Conservation (phyloP, 495 filamentous ascomycete genomes). For the Hyaloscypha hepaticicola region DNA sequence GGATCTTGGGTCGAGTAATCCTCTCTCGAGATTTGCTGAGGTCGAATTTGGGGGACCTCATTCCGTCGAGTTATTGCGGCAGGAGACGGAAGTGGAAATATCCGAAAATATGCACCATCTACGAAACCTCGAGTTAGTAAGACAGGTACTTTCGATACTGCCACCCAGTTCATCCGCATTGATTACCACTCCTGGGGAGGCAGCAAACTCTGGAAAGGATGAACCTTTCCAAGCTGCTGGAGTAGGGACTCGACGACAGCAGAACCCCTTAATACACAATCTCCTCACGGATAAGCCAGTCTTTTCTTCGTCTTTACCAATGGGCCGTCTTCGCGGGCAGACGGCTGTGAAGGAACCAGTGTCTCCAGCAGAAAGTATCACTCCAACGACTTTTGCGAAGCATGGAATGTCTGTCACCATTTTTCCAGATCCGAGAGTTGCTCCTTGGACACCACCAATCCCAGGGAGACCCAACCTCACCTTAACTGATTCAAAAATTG, state of each 20-base stretch:
- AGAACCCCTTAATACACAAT: slow-evolving; percentile 95
- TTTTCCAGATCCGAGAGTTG: slow-evolving; percentile 63
- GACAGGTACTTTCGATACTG: slow-evolving; percentile 68
- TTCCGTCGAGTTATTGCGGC: neutral
- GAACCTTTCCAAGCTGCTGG: slow-evolving; percentile 49
- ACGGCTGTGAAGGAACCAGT: slow-evolving; percentile 20
- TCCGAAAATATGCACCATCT: slow-evolving; percentile 47
- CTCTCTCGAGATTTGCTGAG: slow-evolving; percentile 47
- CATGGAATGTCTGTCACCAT: slow-evolving; percentile 86
- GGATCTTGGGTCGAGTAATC: slow-evolving; percentile 41
- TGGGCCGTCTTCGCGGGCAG: slow-evolving; percentile 50
- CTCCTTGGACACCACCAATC: slow-evolving; percentile 64
- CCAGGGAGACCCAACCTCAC: slow-evolving; percentile 51
- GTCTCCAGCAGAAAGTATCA: slow-evolving; percentile 29
- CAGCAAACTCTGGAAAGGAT: slow-evolving; percentile 59
- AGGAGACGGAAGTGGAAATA: neutral
- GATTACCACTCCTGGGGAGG: slow-evolving; percentile 82
- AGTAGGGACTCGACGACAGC: slow-evolving; percentile 70
- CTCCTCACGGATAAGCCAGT: slow-evolving; percentile 93
- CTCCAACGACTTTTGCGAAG: slow-evolving; percentile 80
- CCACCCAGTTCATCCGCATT: slow-evolving; percentile 83
- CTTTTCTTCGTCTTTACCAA: slow-evolving; percentile 85
- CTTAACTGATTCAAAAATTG: slow-evolving; percentile 75
- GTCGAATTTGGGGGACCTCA: slow-evolving; percentile 34
- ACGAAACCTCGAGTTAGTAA: slow-evolving; percentile 71